These are phyloP conservation scores for Copromyces sp. DNA, from an alignment of 495 filamentous ascomycete species.

Conservation along the genomic window DNA sequence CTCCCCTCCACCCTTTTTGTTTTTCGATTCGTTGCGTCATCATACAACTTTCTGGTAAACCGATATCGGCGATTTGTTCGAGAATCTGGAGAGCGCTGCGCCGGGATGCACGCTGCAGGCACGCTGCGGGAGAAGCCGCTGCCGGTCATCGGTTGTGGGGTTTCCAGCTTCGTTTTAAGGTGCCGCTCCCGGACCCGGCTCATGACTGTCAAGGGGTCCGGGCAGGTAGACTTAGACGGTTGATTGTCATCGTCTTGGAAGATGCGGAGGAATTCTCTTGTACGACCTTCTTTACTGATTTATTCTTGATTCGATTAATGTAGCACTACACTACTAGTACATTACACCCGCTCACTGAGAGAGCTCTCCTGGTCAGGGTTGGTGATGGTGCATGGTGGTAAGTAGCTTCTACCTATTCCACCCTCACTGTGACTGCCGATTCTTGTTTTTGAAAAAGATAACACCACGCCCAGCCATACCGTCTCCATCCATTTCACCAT, in stretches of 20 bases:
- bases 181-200: background rate
- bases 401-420: background rate
- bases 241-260: background rate
- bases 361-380: background rate
- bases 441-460: background rate
- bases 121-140: background rate
- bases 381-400: background rate
- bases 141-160: background rate
- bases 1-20: background rate
- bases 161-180: background rate
- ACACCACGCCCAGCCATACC: background rate
- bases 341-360: background rate
- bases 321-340: background rate
- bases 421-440: background rate
- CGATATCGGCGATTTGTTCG: background rate
- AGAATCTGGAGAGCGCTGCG: background rate
- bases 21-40: background rate
- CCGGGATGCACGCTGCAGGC: background rate
- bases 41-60: background rate
- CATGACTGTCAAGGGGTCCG: background rate
- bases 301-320: background rate
- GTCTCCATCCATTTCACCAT: background rate
- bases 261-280: background rate
- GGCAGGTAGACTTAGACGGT: background rate
- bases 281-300: too few relatives aligned